A percentile compares a stretch with the other conserved stretches of the same genome.
phyloP scores from a whole-genome alignment of 2,329 filamentous ascomycete species.

The Phyllosticta citriasiana region DNA sequence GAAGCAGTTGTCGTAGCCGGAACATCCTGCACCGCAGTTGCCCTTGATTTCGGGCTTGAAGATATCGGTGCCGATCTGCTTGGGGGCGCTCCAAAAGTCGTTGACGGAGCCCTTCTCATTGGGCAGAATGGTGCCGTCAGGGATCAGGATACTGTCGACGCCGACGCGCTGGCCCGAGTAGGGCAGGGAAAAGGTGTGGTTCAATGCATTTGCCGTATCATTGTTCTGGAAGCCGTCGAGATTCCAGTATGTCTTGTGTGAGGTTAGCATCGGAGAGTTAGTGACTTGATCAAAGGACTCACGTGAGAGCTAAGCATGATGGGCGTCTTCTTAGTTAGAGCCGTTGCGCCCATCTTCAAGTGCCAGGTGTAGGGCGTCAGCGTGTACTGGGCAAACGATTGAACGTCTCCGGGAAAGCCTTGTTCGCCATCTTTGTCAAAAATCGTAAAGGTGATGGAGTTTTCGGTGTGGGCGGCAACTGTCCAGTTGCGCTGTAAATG shows the following conservation, averaged over 20 bases:
- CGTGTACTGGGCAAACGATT: conserved; percentile 65
- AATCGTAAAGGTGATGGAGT: conserved; percentile 65
- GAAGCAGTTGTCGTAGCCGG: conserved; percentile 74
- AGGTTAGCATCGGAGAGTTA: background rate
- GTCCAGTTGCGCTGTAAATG: conserved; percentile 55
- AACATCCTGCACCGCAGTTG: conserved; percentile 75
- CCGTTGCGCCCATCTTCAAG: conserved; percentile 60
- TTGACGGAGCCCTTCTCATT: conserved; percentile 60
- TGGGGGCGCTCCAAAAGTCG: conserved; percentile 73
- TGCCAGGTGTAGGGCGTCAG: conserved; percentile 58
- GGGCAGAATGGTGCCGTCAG: conserved; percentile 51
- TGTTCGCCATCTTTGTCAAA: conserved; percentile 62
- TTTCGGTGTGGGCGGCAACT: conserved; percentile 55
- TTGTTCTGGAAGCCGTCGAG: conserved; percentile 70
- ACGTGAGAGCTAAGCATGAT: conserved; percentile 70
- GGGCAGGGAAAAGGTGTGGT: conserved; percentile 64
- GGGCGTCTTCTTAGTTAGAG: conserved; percentile 65
- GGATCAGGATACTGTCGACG: conserved; percentile 47
- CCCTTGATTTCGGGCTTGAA: conserved; percentile 50
- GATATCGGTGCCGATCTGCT: conserved; percentile 66
- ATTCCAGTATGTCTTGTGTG: conserved; percentile 67
- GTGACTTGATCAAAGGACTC: conserved; percentile 21
- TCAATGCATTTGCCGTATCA: conserved; percentile 52
- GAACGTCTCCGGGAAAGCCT: conserved; percentile 70
- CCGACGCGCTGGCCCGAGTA: conserved; percentile 61